phyloP scores from a whole-genome alignment of 1,284 basidiomycete species.

The Rhodotorula sp. region DNA sequence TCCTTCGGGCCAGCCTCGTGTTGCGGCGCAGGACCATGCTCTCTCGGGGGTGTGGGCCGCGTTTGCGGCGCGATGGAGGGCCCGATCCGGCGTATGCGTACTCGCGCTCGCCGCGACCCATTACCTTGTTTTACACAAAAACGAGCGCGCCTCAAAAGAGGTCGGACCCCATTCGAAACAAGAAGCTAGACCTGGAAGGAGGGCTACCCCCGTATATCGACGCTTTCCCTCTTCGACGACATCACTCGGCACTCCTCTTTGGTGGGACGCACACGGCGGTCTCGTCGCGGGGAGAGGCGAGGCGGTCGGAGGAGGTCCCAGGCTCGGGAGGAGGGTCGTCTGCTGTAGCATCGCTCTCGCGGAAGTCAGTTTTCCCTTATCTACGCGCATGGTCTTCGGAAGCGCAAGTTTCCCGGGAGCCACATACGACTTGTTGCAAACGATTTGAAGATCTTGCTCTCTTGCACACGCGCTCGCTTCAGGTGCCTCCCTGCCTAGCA shows the following conservation, averaged over 20 bases:
- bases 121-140: conserved; percentile 4
- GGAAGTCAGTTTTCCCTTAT: no score
- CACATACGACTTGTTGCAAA: no score
- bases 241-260: no score
- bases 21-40: not conserved
- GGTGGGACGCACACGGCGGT: no score
- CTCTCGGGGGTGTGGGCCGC: not conserved
- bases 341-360: no score
- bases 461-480: not conserved
- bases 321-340: no score
- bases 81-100: not conserved
- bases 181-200: not conserved
- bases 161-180: not conserved
- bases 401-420: no score
- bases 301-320: no score
- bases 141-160: conserved; percentile 2
- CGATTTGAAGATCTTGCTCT: no score
- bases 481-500: conserved; percentile 8
- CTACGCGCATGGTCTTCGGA: no score
- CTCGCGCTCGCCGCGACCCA: conserved; percentile 4
- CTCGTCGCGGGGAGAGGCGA: no score
- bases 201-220: not conserved
- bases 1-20: conserved; percentile 1
- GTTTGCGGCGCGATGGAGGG: not conserved
- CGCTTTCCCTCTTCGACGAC: not conserved